These are phyloP conservation scores for Verbena officinalis DNA, from an alignment of 257 asterid species.

Conservation along the genomic window DNA sequence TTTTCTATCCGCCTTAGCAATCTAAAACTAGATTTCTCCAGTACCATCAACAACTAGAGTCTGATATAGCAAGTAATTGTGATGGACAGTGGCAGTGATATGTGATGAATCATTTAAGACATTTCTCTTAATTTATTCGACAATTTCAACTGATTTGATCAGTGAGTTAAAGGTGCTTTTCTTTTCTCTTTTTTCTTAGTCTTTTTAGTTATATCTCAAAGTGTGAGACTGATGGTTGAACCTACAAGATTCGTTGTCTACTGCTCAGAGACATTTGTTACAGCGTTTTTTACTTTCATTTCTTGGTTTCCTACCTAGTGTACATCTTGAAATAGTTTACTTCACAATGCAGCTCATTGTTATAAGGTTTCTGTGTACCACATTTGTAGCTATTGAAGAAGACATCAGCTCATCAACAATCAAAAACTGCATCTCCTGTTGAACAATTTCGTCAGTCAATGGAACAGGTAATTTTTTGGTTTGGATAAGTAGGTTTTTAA, in stretches of 20 bases:
- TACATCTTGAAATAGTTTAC: constrained; percentile 50
- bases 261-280: background rate
- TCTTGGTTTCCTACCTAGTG: constrained; percentile 28
- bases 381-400: constrained; percentile 84
- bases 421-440: constrained; percentile 61
- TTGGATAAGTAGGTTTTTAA: background rate
- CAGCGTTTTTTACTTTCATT: constrained; percentile 9
- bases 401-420: constrained; percentile 60
- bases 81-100: background rate
- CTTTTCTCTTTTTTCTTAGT: background rate
- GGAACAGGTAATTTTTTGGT: constrained; percentile 59
- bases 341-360: constrained; percentile 61
- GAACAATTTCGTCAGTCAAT: constrained; percentile 70
- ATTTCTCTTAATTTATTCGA: background rate
- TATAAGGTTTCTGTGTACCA: constrained; percentile 63
- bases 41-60: no score
- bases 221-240: no score
- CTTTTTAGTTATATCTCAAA: no score
- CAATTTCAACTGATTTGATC: background rate
- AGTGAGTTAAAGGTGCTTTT: background rate
- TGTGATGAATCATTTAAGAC: background rate
- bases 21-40: no score
- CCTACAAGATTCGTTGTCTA: constrained; percentile 5
- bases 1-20: background rate
- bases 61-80: no score